Conservation (phyloP, 495 filamentous ascomycete genomes). For the Xylona heveae region DNA sequence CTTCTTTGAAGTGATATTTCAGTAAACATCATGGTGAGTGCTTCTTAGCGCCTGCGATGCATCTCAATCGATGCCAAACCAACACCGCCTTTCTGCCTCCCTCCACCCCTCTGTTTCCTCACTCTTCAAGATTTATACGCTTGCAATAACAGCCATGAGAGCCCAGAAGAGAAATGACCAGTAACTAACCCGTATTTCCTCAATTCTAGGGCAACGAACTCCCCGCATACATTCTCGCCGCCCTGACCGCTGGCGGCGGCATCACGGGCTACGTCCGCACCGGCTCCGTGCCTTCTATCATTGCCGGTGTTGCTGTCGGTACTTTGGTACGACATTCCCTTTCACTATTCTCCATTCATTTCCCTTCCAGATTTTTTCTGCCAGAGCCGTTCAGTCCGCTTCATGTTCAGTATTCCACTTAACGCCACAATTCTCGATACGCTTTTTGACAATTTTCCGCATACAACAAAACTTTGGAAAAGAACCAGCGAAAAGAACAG, state of each 20-base stretch:
- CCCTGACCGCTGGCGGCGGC: conserved; percentile 70
- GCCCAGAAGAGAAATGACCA: neutral
- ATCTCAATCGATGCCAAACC: too few species aligned
- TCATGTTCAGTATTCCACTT: neutral
- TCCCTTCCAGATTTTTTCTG: neutral
- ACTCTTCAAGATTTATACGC: neutral
- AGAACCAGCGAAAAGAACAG: neutral
- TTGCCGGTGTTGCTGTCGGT: conserved; percentile 66
- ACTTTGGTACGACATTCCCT: conserved; percentile 17
- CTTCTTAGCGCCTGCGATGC: too few species aligned
- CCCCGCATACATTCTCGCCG: conserved; percentile 55
- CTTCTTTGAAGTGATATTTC: too few species aligned
- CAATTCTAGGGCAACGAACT: conserved; percentile 16
- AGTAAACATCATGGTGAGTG: too few species aligned
- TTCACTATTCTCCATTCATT: neutral
- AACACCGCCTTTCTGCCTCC: neutral
- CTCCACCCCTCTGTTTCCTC: neutral
- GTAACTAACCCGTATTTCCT: too few species aligned
- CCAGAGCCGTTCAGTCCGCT: neutral
- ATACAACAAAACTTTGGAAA: neutral
- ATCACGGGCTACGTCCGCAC: conserved; percentile 67
- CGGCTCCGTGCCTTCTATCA: conserved; percentile 65
- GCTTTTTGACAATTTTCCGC: neutral
- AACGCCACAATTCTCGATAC: neutral
- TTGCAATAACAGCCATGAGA: too few species aligned